These are phyloP conservation scores for Cenchrus purpureus DNA, from an alignment of 176 grass and related monocot species.

Conservation along the genomic window DNA sequence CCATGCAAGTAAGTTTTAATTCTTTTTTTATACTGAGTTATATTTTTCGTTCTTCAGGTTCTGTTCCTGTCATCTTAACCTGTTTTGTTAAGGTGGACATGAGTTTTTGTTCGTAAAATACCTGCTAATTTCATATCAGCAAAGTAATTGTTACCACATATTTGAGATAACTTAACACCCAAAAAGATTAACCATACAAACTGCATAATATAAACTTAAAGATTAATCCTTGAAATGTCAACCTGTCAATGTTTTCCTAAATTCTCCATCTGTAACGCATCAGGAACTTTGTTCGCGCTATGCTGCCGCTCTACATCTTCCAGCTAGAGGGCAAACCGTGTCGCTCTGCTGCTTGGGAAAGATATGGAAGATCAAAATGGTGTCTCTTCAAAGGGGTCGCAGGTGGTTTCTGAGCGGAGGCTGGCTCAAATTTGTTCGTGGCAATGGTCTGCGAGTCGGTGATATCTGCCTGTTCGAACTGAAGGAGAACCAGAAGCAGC, in stretches of 20 bases:
- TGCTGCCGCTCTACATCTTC: constrained; percentile 23
- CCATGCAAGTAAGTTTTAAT: constrained; percentile 12
- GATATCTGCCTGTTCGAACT: constrained; percentile 64
- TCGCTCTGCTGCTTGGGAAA: constrained; percentile 3
- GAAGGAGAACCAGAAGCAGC: neutral
- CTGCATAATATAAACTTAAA: neutral
- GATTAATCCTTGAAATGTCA: neutral
- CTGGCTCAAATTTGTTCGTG: constrained; percentile 36
- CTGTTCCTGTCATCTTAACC: neutral
- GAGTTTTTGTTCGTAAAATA: neutral
- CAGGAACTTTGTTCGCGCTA: constrained; percentile 38
- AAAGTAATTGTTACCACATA: neutral
- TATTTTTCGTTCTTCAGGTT: neutral
- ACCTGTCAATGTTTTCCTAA: neutral
- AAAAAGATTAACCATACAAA: neutral
- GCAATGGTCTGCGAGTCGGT: constrained; percentile 42
- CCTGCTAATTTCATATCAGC: neutral
- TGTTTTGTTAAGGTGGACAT: neutral
- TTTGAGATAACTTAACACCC: neutral
- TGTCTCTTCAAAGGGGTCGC: neutral
- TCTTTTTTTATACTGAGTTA: neutral
- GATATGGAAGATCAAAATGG: neutral
- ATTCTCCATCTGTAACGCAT: constrained; percentile 7
- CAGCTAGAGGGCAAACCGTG: constrained; percentile 9
- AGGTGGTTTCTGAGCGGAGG: constrained; percentile 7